Evolutionary conservation across 306 rosid species (phyloP).

Genomic region (Castanea crenata): DNA sequence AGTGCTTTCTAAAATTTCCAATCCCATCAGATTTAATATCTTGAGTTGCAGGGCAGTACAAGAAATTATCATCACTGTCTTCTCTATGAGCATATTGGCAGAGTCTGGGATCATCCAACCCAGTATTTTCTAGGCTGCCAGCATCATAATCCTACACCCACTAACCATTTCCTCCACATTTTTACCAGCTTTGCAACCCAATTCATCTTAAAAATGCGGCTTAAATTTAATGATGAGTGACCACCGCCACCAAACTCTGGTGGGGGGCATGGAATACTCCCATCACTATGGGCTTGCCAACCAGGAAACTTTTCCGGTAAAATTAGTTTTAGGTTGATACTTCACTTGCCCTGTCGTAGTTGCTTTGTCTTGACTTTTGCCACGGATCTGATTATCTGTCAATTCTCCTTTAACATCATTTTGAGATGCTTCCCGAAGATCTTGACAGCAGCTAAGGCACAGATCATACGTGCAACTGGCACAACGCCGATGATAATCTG

Average conservation of each 20-base stretch:
- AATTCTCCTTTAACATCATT: slow-evolving; percentile 19
- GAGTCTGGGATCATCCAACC: slow-evolving; percentile 40
- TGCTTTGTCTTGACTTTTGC: slow-evolving; percentile 32
- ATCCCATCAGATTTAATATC: slow-evolving; percentile 74
- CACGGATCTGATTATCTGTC: slow-evolving; percentile 10
- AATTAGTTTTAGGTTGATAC: slow-evolving; percentile 38
- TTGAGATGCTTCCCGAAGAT: slow-evolving; percentile 69
- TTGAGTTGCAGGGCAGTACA: slow-evolving; percentile 67
- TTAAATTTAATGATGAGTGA: slow-evolving; percentile 57
- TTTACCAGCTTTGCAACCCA: slow-evolving; percentile 97
- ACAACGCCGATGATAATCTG: slow-evolving; percentile 94
- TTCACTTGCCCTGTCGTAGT: slow-evolving; percentile 36
- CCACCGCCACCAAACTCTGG: slow-evolving; percentile 93
- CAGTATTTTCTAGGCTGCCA: slow-evolving; percentile 34
- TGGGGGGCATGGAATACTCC: slow-evolving; percentile 90
- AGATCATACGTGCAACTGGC: slow-evolving; percentile 75
- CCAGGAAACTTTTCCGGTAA: slow-evolving; percentile 52
- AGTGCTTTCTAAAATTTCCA: slow-evolving; percentile 73
- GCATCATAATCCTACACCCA: slow-evolving; percentile 62
- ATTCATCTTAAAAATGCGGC: slow-evolving; percentile 95
- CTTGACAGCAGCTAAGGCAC: slow-evolving; percentile 83
- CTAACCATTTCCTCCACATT: slow-evolving; percentile 98
- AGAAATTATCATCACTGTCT: slow-evolving; percentile 53
- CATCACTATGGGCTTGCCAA: slow-evolving; percentile 73
- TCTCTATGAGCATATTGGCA: slow-evolving; percentile 63